phyloP scores from a whole-genome alignment of 148 eudicot species.

The Dianthus caryophyllus region DNA sequence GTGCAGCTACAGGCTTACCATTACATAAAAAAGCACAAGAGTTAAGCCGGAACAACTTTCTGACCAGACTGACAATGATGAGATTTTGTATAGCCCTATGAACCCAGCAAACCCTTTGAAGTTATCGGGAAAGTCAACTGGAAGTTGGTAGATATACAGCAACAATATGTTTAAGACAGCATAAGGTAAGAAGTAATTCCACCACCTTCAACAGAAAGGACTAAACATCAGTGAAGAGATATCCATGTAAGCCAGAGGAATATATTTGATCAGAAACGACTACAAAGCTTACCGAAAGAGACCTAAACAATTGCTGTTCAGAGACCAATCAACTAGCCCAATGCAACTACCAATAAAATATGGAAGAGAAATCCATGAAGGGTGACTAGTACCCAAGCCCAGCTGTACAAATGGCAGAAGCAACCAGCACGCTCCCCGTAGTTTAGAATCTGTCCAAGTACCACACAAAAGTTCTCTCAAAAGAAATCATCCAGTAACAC shows the following conservation, averaged over 20 bases:
- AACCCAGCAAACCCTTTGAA: constrained; percentile 18
- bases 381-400: constrained; percentile 34
- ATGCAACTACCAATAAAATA: constrained; percentile 44
- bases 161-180: constrained; percentile 21
- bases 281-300: constrained; percentile 34
- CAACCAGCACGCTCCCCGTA: constrained; percentile 31
- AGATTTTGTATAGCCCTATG: constrained; percentile 15
- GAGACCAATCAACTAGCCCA: constrained; percentile 45
- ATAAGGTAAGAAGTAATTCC: constrained; percentile 22
- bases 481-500: not conserved
- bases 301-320: constrained; percentile 36
- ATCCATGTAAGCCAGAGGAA: not conserved
- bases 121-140: constrained; percentile 21
- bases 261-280: constrained; percentile 1
- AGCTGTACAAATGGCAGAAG: constrained; percentile 40
- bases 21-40: constrained; percentile 19
- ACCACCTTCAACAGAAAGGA: constrained; percentile 17
- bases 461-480: constrained; percentile 10
- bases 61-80: constrained; percentile 13
- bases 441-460: constrained; percentile 30
- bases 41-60: constrained; percentile 19
- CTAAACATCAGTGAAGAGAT: not conserved
- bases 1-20: constrained; percentile 15
- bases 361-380: constrained; percentile 42
- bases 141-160: constrained; percentile 27